Evolutionary conservation across 768 basidiomycete species (phyloP).

Genomic region (Dioszegia crocea): DNA sequence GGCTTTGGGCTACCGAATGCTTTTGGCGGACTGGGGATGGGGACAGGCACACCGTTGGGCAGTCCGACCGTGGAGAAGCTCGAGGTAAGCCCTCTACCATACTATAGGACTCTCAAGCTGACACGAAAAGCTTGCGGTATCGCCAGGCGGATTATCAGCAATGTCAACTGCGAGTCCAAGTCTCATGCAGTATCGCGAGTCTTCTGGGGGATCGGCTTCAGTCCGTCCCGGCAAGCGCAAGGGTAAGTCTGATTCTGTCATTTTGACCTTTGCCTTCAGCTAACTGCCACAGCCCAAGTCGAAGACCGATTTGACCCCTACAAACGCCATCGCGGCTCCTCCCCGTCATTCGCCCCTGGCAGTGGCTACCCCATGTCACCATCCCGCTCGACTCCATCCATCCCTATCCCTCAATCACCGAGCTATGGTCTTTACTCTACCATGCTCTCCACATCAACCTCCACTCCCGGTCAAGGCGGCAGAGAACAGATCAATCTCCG

Average conservation of each 20-base stretch:
- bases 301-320: conserved; percentile 46
- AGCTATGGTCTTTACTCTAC: conserved; percentile 21
- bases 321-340: conserved; percentile 39
- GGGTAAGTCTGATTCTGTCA: conserved; percentile 16
- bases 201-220: conserved; percentile 28
- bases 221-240: conserved; percentile 44
- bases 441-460: conserved; percentile 10
- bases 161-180: conserved; percentile 33
- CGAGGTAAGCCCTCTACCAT: conserved; percentile 21
- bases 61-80: conserved; percentile 40
- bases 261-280: not conserved
- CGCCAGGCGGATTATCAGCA: conserved; percentile 23
- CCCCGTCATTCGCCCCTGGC: conserved; percentile 18
- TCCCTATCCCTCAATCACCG: conserved; percentile 39
- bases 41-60: conserved; percentile 30
- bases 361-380: conserved; percentile 30
- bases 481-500: conserved; percentile 7
- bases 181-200: conserved; percentile 39
- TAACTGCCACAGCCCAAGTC: conserved; percentile 22
- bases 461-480: not conserved
- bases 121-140: conserved; percentile 21
- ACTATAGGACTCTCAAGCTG: not conserved
- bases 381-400: conserved; percentile 21
- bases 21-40: conserved; percentile 40
- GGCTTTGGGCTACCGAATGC: conserved; percentile 33